Evolutionary conservation across 345 rosid species (phyloP).

Genomic region (Citrus medica): DNA sequence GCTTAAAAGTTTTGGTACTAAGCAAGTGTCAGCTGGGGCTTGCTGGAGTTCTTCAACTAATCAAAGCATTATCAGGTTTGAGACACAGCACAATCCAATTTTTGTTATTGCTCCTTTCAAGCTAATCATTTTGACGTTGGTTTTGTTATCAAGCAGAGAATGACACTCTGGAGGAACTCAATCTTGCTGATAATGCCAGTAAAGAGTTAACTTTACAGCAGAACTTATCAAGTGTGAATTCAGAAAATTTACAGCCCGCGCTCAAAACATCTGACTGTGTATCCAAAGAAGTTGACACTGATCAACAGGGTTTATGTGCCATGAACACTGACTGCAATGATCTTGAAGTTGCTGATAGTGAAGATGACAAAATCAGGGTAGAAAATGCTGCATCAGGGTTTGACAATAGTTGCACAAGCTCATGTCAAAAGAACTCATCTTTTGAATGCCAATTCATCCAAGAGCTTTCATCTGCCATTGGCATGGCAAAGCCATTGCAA

Average conservation of each 20-base stretch:
- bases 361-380: constrained; percentile 43
- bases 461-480: constrained; percentile 59
- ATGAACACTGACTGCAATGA: constrained; percentile 33
- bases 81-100: not conserved
- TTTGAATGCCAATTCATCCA: constrained; percentile 32
- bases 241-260: constrained; percentile 22
- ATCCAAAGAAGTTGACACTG: constrained; percentile 21
- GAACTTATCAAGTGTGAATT: constrained; percentile 14
- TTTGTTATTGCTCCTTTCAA: not conserved
- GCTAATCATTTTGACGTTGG: not conserved
- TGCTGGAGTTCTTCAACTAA: constrained; percentile 54
- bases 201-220: constrained; percentile 19
- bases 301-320: constrained; percentile 30
- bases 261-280: constrained; percentile 9
- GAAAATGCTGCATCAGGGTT: constrained; percentile 37
- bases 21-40: constrained; percentile 78
- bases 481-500: constrained; percentile 58
- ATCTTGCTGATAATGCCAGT: constrained; percentile 55
- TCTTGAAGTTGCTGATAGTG: constrained; percentile 89
- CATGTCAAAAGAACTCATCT: constrained; percentile 36
- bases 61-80: constrained; percentile 75
- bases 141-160: constrained; percentile 45
- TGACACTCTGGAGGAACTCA: constrained; percentile 66
- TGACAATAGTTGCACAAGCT: constrained; percentile 47
- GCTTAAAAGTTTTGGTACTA: constrained; percentile 54